Conservation (phyloP, 805 yeast species). For the Citeromyces matritensis region DNA sequence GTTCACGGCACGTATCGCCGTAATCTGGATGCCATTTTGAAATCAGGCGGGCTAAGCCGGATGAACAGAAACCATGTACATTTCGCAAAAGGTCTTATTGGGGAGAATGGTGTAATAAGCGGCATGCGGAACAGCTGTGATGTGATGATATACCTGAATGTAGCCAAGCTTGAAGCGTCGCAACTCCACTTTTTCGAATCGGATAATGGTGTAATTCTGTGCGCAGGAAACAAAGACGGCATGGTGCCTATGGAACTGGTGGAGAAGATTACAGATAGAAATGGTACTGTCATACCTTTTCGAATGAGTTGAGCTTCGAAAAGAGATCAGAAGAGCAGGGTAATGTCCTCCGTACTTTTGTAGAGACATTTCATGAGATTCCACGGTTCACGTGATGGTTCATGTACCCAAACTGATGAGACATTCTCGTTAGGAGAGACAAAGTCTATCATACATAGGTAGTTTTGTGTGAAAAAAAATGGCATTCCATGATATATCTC, state of each 20-base stretch:
- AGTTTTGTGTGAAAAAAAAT: too few relatives aligned
- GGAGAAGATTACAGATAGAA: slow-evolving; percentile 9
- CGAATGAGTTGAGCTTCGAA: too few relatives aligned
- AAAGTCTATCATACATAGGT: too few relatives aligned
- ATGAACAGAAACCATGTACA: slow-evolving; percentile 84
- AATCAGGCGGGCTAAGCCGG: slow-evolving; percentile 38
- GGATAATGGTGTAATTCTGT: slow-evolving; percentile 60
- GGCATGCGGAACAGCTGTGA: slow-evolving; percentile 56
- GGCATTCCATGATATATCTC: too few relatives aligned
- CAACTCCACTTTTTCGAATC: slow-evolving; percentile 42
- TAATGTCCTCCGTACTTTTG: too few relatives aligned
- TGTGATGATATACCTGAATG: slow-evolving; percentile 50
- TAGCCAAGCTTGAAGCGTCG: slow-evolving; percentile 21
- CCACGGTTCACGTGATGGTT: too few relatives aligned
- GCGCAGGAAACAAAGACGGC: slow-evolving; percentile 47
- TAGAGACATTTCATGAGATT: too few relatives aligned
- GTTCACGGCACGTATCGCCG: slow-evolving; percentile 68
- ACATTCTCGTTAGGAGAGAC: too few relatives aligned
- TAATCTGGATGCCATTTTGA: slow-evolving; percentile 30
- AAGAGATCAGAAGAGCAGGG: too few relatives aligned
- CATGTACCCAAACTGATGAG: too few relatives aligned
- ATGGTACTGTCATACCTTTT: slow-evolving; percentile 5
- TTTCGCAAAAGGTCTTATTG: slow-evolving; percentile 47
- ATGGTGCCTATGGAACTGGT: slow-evolving; percentile 28
- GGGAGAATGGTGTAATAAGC: slow-evolving; percentile 32